A percentile compares a stretch with the other conserved stretches of the same genome.
Conservation (phyloP, 257 asterid genomes). For the Plectranthus barbatus region DNA sequence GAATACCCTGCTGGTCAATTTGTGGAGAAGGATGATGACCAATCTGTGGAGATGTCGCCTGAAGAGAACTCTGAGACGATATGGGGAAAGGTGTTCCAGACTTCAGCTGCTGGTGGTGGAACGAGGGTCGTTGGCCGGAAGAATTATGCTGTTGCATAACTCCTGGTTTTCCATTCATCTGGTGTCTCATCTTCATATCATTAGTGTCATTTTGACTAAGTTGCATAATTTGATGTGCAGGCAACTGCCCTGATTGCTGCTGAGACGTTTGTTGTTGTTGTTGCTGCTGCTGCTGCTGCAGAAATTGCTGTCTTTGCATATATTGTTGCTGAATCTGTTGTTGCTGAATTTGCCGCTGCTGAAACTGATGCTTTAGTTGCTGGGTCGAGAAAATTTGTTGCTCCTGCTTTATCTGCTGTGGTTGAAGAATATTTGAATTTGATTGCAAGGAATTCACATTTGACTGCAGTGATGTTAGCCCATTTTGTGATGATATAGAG, state of each 20-base stretch:
- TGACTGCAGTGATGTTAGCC: constrained; percentile 46
- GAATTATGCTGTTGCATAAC: constrained; percentile 57
- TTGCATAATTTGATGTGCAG: constrained; percentile 58
- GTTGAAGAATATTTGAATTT: constrained; percentile 56
- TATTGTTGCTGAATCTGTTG: constrained; percentile 50
- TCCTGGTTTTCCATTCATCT: constrained; percentile 65
- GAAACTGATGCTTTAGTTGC: constrained; percentile 67
- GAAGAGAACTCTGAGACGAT: constrained; percentile 77
- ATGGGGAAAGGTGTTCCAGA: constrained; percentile 53
- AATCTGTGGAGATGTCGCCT: constrained; percentile 71
- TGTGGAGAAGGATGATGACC: constrained; percentile 83
- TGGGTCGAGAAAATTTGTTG: constrained; percentile 62
- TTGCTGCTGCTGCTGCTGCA: constrained; percentile 60
- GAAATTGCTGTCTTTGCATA: constrained; percentile 41
- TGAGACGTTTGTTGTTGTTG: constrained; percentile 45
- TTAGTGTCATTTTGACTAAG: constrained; percentile 65
- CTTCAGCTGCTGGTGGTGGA: constrained; percentile 63
- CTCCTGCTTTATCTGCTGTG: constrained; percentile 75
- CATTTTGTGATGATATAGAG: constrained; percentile 60
- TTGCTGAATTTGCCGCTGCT: constrained; percentile 59
- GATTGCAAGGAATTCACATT: constrained; percentile 53
- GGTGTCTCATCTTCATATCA: constrained; percentile 79
- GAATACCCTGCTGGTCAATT: constrained; percentile 68
- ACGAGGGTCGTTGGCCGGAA: constrained; percentile 58
- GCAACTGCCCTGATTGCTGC: constrained; percentile 51